These are phyloP conservation scores for Sporothrix mexicana DNA, from an alignment of 2,329 filamentous ascomycete species.

Conservation along the genomic window DNA sequence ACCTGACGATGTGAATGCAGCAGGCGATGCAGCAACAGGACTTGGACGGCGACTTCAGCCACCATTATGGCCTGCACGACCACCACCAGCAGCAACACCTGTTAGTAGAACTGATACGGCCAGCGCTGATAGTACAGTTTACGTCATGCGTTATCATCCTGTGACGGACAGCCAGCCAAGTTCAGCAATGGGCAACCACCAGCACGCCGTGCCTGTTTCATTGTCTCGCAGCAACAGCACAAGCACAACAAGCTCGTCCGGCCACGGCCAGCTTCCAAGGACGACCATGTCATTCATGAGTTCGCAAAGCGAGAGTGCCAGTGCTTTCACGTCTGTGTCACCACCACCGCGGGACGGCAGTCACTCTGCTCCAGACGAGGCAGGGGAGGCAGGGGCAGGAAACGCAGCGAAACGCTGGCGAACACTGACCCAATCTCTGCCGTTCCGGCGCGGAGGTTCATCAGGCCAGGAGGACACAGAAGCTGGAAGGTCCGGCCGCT, in stretches of 20 bases:
- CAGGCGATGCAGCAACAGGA: conserved; percentile 1
- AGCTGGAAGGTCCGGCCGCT: not conserved
- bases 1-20: conserved; percentile 41
- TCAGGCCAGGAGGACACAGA: conserved; percentile 1
- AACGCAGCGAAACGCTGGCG: conserved; percentile 42
- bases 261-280: conserved; percentile 17
- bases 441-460: conserved; percentile 40
- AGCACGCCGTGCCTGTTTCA: conserved; percentile 2
- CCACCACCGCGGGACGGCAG: conserved; percentile 41
- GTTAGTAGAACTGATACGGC: conserved; percentile 67
- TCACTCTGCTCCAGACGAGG: conserved; percentile 32
- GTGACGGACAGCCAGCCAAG: conserved; percentile 52
- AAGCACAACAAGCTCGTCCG: conserved; percentile 30
- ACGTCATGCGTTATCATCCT: conserved; percentile 66
- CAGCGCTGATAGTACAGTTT: conserved; percentile 68
- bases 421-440: conserved; percentile 43
- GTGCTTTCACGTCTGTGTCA: conserved; percentile 31
- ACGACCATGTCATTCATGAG: conserved; percentile 26
- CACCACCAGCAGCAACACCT: conserved; percentile 60
- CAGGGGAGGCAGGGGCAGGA: conserved; percentile 41
- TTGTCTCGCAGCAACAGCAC: conserved; percentile 37
- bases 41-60: conserved; percentile 47
- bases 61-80: conserved; percentile 62
- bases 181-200: conserved; percentile 23
- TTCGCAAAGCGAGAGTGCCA: conserved; percentile 30